These are phyloP conservation scores for Babesia microti DNA, from an alignment of 169 alveolate species.

Conservation along the genomic window DNA sequence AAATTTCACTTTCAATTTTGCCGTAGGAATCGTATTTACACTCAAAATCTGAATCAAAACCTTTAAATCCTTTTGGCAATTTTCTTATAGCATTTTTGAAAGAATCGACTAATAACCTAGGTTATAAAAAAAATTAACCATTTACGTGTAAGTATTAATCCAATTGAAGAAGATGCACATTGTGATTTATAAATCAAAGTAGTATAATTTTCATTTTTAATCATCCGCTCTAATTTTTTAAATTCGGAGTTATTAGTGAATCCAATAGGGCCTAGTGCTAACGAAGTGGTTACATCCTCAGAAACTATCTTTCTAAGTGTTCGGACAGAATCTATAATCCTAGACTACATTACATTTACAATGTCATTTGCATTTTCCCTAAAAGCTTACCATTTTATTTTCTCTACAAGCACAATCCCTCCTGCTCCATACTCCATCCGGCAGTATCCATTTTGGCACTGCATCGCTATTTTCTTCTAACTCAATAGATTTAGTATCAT, in stretches of 20 bases:
- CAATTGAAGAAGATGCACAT: slow-evolving; percentile 40
- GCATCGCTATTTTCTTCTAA: not conserved
- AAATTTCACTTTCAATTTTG: slow-evolving; percentile 15
- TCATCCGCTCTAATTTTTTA: not conserved
- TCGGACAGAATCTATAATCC: slow-evolving; percentile 5
- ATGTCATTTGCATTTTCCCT: not conserved
- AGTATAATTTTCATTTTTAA: not conserved
- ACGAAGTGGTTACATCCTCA: slow-evolving; percentile 27
- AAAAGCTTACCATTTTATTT: slow-evolving; percentile 9
- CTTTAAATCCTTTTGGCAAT: slow-evolving; percentile 30
- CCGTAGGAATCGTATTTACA: slow-evolving; percentile 29
- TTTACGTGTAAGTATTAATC: slow-evolving; percentile 31
- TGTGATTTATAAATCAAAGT: slow-evolving; percentile 10
- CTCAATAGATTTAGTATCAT: not conserved
- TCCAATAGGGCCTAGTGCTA: slow-evolving; percentile 4
- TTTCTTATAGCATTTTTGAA: slow-evolving; percentile 42
- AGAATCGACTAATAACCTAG: slow-evolving; percentile 43
- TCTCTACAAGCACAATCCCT: slow-evolving; percentile 27
- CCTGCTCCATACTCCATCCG: slow-evolving; percentile 41
- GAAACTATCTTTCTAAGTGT: slow-evolving; percentile 5
- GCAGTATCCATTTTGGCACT: no score
- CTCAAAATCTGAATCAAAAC: slow-evolving; percentile 25
- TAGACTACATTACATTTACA: no score
- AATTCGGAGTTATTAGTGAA: not conserved
- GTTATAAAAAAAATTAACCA: slow-evolving; percentile 7